Evolutionary conservation across 352 stramenopile genomes (phyloP).

Genomic region (Phytophthora pistaciae): DNA sequence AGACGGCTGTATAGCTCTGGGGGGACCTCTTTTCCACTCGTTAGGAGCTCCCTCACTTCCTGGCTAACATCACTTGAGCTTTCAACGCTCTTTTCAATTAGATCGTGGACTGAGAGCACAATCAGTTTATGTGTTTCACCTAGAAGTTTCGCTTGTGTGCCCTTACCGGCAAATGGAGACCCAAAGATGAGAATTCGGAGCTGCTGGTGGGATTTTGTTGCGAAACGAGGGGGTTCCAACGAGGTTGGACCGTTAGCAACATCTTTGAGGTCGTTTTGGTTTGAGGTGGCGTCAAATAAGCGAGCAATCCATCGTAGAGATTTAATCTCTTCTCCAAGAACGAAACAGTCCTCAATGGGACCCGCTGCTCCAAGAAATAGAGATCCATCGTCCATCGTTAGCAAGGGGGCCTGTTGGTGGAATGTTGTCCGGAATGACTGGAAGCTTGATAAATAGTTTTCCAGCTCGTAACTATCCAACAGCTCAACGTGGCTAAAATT

Average conservation of each 20-base stretch:
- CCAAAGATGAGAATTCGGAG: slow-evolving; percentile 72
- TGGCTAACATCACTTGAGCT: slow-evolving; percentile 41
- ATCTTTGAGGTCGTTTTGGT: slow-evolving; percentile 3
- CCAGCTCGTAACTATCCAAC: slow-evolving; percentile 47
- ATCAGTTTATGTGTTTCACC: slow-evolving; percentile 59
- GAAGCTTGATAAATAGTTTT: slow-evolving; percentile 59
- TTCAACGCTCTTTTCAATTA: slow-evolving; percentile 44
- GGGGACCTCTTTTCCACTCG: slow-evolving; percentile 51
- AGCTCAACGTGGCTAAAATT: slow-evolving; percentile 16
- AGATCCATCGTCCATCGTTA: slow-evolving; percentile 37
- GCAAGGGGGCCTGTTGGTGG: slow-evolving; percentile 26
- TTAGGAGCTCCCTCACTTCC: slow-evolving; percentile 35
- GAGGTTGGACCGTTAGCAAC: not conserved
- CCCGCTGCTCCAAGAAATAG: slow-evolving; percentile 58
- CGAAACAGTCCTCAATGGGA: slow-evolving; percentile 53
- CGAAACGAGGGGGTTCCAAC: not conserved
- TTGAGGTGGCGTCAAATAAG: slow-evolving; percentile 1
- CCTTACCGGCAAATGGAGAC: slow-evolving; percentile 70
- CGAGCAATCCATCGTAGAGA: slow-evolving; percentile 66
- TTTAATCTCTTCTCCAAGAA: slow-evolving; percentile 71
- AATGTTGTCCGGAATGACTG: slow-evolving; percentile 17
- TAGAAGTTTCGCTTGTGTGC: slow-evolving; percentile 58
- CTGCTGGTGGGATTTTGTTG: slow-evolving; percentile 5
- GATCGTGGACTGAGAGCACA: slow-evolving; percentile 60
- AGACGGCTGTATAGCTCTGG: slow-evolving; percentile 65